These are phyloP conservation scores for Calonectria montana DNA, from an alignment of 2,329 filamentous ascomycete genomes.

Conservation along the genomic window DNA sequence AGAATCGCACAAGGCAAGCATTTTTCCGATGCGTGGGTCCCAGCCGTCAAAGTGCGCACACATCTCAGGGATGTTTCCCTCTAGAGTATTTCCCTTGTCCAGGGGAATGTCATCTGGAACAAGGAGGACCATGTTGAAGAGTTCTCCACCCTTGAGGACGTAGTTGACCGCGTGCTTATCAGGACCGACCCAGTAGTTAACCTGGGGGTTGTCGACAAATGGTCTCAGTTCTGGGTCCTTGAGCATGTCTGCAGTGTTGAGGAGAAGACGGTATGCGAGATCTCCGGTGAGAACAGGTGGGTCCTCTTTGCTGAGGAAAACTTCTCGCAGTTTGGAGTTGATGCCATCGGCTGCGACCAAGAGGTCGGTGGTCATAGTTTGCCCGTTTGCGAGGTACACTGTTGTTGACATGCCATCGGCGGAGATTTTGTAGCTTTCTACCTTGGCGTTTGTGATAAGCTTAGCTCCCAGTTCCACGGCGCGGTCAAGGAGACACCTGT, in stretches of 20 bases:
- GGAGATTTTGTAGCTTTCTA: conserved; percentile 23
- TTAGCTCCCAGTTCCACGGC: conserved; percentile 53
- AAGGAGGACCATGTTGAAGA: conserved; percentile 60
- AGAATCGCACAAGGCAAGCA: conserved; percentile 66
- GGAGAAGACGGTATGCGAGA: conserved; percentile 64
- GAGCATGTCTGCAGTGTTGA: conserved; percentile 59
- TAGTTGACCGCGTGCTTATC: conserved; percentile 62
- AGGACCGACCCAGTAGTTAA: conserved; percentile 67
- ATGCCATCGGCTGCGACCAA: conserved; percentile 61
- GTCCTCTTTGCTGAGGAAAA: conserved; percentile 56
- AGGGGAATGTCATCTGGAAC: conserved; percentile 57
- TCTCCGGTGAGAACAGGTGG: conserved; percentile 65
- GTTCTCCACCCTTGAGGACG: conserved; percentile 53
- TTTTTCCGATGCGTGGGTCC: conserved; percentile 68
- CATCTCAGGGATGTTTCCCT: conserved; percentile 54
- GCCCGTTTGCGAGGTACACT: conserved; percentile 44
- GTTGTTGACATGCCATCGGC: conserved; percentile 24
- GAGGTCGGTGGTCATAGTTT: conserved; percentile 52
- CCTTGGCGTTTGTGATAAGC: conserved; percentile 40
- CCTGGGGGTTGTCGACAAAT: conserved; percentile 58
- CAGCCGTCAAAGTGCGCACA: conserved; percentile 63
- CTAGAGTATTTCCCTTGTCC: conserved; percentile 23
- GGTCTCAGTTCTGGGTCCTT: conserved; percentile 56
- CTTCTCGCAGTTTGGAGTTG: conserved; percentile 48
- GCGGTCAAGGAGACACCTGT: conserved; percentile 54